Percentiles rank a stretch among this genome's conserved stretches.
Evolutionary conservation across 2,329 filamentous ascomycete species (phyloP).

Genomic region (Fusarium coffeatum): DNA sequence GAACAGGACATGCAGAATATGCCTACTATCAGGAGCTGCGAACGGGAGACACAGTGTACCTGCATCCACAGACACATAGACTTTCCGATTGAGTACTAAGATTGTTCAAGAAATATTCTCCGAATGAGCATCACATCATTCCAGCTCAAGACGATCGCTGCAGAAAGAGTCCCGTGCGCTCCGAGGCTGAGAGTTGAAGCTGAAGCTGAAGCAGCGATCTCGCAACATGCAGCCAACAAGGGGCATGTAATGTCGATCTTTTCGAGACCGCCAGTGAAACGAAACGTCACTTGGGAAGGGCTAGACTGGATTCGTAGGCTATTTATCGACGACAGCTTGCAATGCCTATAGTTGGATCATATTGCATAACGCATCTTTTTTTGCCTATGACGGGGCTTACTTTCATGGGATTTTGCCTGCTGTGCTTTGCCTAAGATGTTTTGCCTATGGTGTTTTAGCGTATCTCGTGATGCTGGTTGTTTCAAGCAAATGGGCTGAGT

Average conservation of each 20-base stretch:
- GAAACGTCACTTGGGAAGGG: neutral
- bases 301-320: neutral
- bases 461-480: slow-evolving; percentile 4
- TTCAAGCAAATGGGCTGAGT: slow-evolving; percentile 8
- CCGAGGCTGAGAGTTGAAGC: slow-evolving; percentile 18
- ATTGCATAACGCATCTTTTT: neutral
- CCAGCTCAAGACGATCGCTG: slow-evolving; percentile 2
- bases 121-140: slow-evolving; percentile 1
- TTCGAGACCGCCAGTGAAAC: slow-evolving; percentile 3
- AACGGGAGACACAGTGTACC: neutral
- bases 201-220: slow-evolving; percentile 32
- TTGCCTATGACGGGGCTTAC: neutral
- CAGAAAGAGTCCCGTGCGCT: neutral
- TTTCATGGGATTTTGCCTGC: neutral
- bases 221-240: slow-evolving; percentile 7
- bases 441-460: neutral
- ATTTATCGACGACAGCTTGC: neutral
- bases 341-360: neutral
- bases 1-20: neutral
- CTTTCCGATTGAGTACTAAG: neutral
- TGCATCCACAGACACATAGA: neutral
- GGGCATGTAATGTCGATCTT: slow-evolving; percentile 19
- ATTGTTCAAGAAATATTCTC: slow-evolving; percentile 2
- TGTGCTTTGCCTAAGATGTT: neutral
- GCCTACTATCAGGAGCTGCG: neutral